Evolutionary conservation across 2,329 filamentous ascomycete genomes (phyloP), one percentile per base, ranked within the genome.

Genomic region (Rutstroemia sp.): DNA sequence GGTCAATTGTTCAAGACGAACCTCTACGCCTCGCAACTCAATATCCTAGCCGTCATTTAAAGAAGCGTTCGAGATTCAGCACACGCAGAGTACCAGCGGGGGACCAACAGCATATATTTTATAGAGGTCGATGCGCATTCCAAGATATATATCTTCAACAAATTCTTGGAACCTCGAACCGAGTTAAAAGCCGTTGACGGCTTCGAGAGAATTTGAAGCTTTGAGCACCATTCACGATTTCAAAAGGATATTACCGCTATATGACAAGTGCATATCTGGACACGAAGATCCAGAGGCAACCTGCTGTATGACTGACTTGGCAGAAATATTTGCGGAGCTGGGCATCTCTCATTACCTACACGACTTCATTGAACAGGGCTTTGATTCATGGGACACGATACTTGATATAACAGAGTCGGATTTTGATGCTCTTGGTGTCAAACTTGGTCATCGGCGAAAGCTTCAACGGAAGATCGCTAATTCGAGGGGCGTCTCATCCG

Each of bases 351-450:
- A 91, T 72, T 92, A 94, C 73, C 79, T 88, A 58, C 78, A 85
- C 63, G 39, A 77, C 56, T 88, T 94, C 65, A 70, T 89, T 45
- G 82, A 88, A 53, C 88, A 92, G 71, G 89, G 89, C 3, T 94
- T 94, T 70, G 89, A 94, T 70, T 83, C 85, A 10, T 92, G 89
- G 89, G 87, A 90, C 37, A 91, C 86, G 1, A 85, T 92, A 55
- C 76, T 91, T 51, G 88, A 92, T 67, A 91, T 94, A 54, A 90
- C 88, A 59, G 89, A 92, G 71, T 88, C 87, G 23, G 89, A 94
- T 67, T 77, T 94, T 59, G 87, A 89, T 73, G 79, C 80, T 42
- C 75, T 94, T 53, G 84, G 82, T 56, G 87, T 94, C 54, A 92
- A 92, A 69, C 79, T 92, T 56, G 89, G 89, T 23, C 88, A 94